These are phyloP conservation scores for Fusarium nelsonii DNA, from an alignment of 2,329 filamentous ascomycete genomes.

Conservation along the genomic window DNA sequence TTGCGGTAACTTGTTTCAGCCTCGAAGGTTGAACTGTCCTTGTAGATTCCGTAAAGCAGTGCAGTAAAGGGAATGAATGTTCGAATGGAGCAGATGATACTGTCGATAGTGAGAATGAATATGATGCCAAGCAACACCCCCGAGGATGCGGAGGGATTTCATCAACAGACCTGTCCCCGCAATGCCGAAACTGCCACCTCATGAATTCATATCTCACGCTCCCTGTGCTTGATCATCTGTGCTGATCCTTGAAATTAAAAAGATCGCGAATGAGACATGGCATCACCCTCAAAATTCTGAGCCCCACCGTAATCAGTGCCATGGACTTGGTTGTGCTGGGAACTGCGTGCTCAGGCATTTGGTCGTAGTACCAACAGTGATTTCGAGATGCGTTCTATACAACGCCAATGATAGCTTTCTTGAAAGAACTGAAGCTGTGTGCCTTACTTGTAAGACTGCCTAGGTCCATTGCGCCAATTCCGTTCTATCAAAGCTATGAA, in stretches of 20 bases:
- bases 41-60: not conserved
- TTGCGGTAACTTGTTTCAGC: constrained; percentile 41
- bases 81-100: too few relatives aligned
- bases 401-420: constrained; percentile 3
- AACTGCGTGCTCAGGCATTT: not conserved
- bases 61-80: not conserved
- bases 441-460: constrained; percentile 18
- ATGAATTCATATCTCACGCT: constrained; percentile 9
- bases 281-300: constrained; percentile 3
- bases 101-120: not conserved
- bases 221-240: constrained; percentile 8
- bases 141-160: constrained; percentile 12
- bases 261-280: constrained; percentile 28
- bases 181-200: constrained; percentile 34
- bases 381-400: not conserved
- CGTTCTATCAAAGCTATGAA: constrained; percentile 36
- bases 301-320: constrained; percentile 19
- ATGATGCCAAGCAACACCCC: not conserved
- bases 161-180: constrained; percentile 23
- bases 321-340: not conserved
- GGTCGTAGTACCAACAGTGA: not conserved
- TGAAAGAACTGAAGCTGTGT: constrained; percentile 23
- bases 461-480: constrained; percentile 23
- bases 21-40: constrained; percentile 23
- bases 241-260: constrained; percentile 12